Evolutionary conservation across 805 yeast genomes (phyloP), one percentile per base, ranked within the genome.

Genomic region (Kuraishia ogatae): DNA sequence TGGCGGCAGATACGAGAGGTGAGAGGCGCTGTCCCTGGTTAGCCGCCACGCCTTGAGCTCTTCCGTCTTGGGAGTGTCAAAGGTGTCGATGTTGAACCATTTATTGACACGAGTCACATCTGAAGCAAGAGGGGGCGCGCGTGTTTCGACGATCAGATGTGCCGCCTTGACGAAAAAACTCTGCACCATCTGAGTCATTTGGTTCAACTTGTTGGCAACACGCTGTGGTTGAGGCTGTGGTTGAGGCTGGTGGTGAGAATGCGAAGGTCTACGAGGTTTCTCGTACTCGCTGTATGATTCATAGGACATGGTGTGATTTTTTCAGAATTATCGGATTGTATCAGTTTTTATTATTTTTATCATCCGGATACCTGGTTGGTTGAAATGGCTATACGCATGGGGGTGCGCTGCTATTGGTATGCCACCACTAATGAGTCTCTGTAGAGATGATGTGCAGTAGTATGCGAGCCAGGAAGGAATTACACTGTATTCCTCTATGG

Each of bases 91-190:
- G 62, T 83, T 79, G 64, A 83, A 83, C 93, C 93, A 87, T 61
- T 77, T 78, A 64, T 81, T 81, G 54, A 76, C 56, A 58, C 76
- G 74, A 24, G 50, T 61, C 26, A 51, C 43, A 28, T 50, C 58
- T 15, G 62, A 43, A 10, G 62, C 56, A 15, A 59, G 57, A n/a
- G 66, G 70, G 10, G 64, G 59, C 56, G 84, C 68, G 13, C 53
- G 48, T 3, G 84, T 69, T 55, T 78, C 80, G 46, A 78, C 66
- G 5, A 87, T 76, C 20, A 84, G 72, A 58, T 82, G 80, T 20
- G 85, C 81, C 1, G 87, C 73, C 63, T 84, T 85, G 50, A 79
- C 66, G 61, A 85, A 86, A 76, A 85, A 87, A 70, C 82, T 83
- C 65, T 82, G 71, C 15, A 70, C 62, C 48, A 70, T 63, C 56